Conservation (phyloP, 306 rosid genomes). For the Astragalus glycyphyllos region DNA sequence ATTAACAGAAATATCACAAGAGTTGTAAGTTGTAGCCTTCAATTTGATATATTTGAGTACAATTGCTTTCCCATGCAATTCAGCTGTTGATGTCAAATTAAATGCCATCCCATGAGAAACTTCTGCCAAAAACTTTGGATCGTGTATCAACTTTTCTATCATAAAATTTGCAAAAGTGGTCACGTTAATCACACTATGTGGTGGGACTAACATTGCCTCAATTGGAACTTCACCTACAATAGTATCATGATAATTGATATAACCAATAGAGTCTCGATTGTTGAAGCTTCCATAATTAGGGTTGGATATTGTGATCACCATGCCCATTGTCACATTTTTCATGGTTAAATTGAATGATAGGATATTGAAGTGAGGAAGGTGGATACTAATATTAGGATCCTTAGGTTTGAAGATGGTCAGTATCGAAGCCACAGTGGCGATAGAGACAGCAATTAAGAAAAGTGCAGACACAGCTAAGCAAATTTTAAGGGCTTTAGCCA, state of each 20-base stretch:
- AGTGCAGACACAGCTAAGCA: slow-evolving; percentile 37
- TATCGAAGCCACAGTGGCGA: slow-evolving; percentile 29
- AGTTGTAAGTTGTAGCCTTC: slow-evolving; percentile 45
- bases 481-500: slow-evolving; percentile 48
- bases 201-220: slow-evolving; percentile 24
- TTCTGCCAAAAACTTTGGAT: slow-evolving; percentile 34
- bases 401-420: slow-evolving; percentile 55
- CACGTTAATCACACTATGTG: slow-evolving; percentile 36
- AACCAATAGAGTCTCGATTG: slow-evolving; percentile 25
- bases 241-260: slow-evolving; percentile 34
- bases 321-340: slow-evolving; percentile 43
- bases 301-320: slow-evolving; percentile 48
- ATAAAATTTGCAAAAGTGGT: slow-evolving; percentile 30
- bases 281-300: slow-evolving; percentile 48
- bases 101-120: background rate
- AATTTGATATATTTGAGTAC: slow-evolving; percentile 50
- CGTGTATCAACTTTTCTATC: slow-evolving; percentile 20
- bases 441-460: slow-evolving; percentile 30
- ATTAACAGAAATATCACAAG: slow-evolving; percentile 51
- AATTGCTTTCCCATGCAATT: slow-evolving; percentile 49
- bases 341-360: background rate
- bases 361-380: slow-evolving; percentile 40
- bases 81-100: slow-evolving; percentile 48
- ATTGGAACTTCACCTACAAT: slow-evolving; percentile 48
- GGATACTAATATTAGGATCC: slow-evolving; percentile 44